phyloP scores from a whole-genome alignment of 768 basidiomycete genomes.

The Cystobasidiopsis lactophilus region DNA sequence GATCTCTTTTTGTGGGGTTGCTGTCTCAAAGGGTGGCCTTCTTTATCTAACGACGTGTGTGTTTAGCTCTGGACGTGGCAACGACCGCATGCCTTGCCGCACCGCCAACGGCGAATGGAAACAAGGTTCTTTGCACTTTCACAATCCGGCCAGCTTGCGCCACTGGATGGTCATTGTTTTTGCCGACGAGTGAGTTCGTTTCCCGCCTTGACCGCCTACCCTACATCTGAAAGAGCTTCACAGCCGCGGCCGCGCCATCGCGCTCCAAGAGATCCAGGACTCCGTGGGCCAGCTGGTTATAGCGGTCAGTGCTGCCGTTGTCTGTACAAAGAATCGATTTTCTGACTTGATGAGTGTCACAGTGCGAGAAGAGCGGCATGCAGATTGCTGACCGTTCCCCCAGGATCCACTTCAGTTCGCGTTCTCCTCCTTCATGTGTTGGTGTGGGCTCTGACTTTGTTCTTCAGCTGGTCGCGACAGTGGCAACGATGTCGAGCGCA shows the following conservation, averaged over 20 bases:
- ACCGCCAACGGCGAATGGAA: slow-evolving; percentile 11
- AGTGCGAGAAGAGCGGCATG: slow-evolving; percentile 4
- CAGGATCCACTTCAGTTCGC: slow-evolving; percentile 8
- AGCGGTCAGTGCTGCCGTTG: too few relatives aligned
- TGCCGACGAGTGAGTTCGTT: background rate
- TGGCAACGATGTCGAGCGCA: background rate
- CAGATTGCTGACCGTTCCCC: background rate
- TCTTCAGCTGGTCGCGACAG: background rate
- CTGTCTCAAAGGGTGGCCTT: too few relatives aligned
- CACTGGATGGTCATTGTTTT: slow-evolving; percentile 12
- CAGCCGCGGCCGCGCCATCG: background rate
- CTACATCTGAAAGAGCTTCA: background rate
- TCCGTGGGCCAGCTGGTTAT: slow-evolving; percentile 1
- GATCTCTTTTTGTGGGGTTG: background rate
- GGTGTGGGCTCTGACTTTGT: background rate
- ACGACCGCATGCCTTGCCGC: too few relatives aligned
- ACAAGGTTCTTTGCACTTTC: background rate
- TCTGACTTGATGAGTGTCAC: too few relatives aligned
- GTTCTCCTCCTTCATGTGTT: background rate
- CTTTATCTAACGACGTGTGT: too few relatives aligned
- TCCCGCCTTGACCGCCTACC: background rate
- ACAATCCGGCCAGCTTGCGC: background rate
- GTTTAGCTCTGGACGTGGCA: too few relatives aligned
- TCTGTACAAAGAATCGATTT: too few relatives aligned
- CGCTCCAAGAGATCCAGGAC: slow-evolving; percentile 1